These are phyloP conservation scores for Bombardia bombarda DNA, from an alignment of 495 filamentous ascomycete genomes.

Conservation along the genomic window DNA sequence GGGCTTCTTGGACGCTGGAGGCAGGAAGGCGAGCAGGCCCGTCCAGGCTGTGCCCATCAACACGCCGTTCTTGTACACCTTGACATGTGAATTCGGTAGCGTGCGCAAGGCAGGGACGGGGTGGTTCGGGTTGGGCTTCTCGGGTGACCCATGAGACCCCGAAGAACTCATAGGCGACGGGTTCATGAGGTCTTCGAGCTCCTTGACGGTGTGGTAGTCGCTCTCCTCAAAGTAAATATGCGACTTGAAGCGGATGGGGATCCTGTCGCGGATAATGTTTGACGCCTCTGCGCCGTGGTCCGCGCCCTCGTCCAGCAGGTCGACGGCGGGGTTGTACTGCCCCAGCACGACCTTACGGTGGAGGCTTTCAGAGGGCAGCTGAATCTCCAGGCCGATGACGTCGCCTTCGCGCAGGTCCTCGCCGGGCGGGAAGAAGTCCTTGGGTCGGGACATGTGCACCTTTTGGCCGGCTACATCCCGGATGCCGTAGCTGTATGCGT, in stretches of 20 bases:
- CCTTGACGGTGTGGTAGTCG: conserved; percentile 81
- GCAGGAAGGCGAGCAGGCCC: conserved; percentile 83
- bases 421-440: conserved; percentile 71
- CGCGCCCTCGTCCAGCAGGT: conserved; percentile 52
- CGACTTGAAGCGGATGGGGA: conserved; percentile 87
- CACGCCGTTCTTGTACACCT: conserved; percentile 85
- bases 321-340: conserved; percentile 75
- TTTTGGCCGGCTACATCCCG: conserved; percentile 85
- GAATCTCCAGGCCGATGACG: conserved; percentile 90
- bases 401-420: conserved; percentile 74
- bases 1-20: conserved; percentile 77
- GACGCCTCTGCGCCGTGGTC: conserved; percentile 32
- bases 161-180: conserved; percentile 51
- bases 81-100: conserved; percentile 76
- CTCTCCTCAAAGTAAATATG: conserved; percentile 93
- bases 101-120: conserved; percentile 66
- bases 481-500: conserved; percentile 93
- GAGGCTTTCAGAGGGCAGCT: conserved; percentile 70
- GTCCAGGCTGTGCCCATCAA: conserved; percentile 82
- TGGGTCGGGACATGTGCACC: conserved; percentile 85
- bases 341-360: conserved; percentile 86
- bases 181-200: conserved; percentile 79
- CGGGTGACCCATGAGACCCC: conserved; percentile 25
- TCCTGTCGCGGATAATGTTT: conserved; percentile 88
- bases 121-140: conserved; percentile 61